Conservation (phyloP, 208 protist genomes). For the Leishmania major region DNA sequence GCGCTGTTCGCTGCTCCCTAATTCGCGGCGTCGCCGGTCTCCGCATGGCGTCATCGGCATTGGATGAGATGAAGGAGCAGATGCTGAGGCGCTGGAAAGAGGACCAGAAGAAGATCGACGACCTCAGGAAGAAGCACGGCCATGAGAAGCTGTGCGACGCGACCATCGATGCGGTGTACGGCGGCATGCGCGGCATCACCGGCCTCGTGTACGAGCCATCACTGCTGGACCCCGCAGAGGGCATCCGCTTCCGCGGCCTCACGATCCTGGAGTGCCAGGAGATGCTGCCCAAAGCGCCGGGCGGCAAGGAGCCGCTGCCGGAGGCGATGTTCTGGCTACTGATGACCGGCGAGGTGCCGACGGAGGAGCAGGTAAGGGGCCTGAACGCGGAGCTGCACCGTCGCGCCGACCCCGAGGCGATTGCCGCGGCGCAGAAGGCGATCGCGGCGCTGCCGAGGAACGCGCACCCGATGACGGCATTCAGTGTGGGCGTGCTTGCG, state of each 20-base stretch:
- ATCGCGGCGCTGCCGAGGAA: constrained; percentile 91
- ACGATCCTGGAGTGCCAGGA: constrained; percentile 96
- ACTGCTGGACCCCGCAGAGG: constrained; percentile 94
- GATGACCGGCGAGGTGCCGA: constrained; percentile 96
- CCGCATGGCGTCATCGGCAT: constrained; percentile 35
- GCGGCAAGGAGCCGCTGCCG: constrained; percentile 91
- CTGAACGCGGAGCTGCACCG: constrained; percentile 87
- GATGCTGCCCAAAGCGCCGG: constrained; percentile 87
- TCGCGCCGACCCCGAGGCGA: constrained; percentile 65
- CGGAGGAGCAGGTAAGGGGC: constrained; percentile 63
- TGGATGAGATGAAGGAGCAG: constrained; percentile 58
- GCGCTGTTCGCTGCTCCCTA: constrained; percentile 32
- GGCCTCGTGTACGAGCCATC: constrained; percentile 97
- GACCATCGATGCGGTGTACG: constrained; percentile 92
- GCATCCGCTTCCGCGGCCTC: constrained; percentile 97
- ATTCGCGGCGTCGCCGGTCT: constrained; percentile 20
- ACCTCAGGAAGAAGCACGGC: constrained; percentile 85
- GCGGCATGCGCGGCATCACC: constrained; percentile 97
- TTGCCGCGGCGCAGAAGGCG: constrained; percentile 71
- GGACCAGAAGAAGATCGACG: constrained; percentile 72
- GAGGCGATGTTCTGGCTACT: constrained; percentile 98
- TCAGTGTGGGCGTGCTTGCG: constrained; percentile 84
- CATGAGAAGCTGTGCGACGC: constrained; percentile 86
- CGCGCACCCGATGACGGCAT: constrained; percentile 97
- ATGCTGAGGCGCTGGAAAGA: constrained; percentile 39